These are phyloP conservation scores for Pleurotus tuber-regium DNA, from an alignment of 768 basidiomycete species.

Conservation along the genomic window DNA sequence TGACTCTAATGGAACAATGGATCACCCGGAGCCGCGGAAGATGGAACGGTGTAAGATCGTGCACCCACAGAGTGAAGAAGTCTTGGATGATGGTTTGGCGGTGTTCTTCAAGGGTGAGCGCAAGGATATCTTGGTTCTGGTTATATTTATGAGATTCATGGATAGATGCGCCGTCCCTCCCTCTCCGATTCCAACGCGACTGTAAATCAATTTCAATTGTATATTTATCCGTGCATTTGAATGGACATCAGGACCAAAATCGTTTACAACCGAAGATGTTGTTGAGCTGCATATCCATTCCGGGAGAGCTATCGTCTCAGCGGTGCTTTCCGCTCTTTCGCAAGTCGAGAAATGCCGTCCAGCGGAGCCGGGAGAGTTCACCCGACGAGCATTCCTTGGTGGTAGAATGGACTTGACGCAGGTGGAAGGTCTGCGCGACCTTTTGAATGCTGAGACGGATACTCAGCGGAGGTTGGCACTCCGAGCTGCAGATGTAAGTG, in stretches of 20 bases:
- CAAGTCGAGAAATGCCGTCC: slow-evolving; percentile 64
- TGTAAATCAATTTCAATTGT: no score
- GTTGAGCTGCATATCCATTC: slow-evolving; percentile 88
- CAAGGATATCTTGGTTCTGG: background rate
- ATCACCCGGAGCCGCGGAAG: slow-evolving; percentile 55
- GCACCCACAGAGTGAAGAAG: slow-evolving; percentile 55
- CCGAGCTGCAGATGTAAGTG: slow-evolving; percentile 61
- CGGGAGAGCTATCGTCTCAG: slow-evolving; percentile 73
- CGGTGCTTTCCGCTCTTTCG: slow-evolving; percentile 64
- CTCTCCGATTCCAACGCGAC: slow-evolving; percentile 3
- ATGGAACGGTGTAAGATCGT: slow-evolving; percentile 70
- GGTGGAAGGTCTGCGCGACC: slow-evolving; percentile 83
- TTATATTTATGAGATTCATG: slow-evolving; percentile 1
- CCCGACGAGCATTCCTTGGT: slow-evolving; percentile 75
- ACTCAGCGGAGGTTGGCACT: slow-evolving; percentile 74
- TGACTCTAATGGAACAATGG: slow-evolving; percentile 13
- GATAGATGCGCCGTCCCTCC: background rate
- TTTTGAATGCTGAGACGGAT: slow-evolving; percentile 89
- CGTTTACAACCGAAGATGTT: slow-evolving; percentile 82
- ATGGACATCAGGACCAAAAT: slow-evolving; percentile 69
- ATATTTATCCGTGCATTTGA: no score
- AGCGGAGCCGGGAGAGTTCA: slow-evolving; percentile 88
- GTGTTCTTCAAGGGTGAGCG: slow-evolving; percentile 78
- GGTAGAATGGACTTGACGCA: slow-evolving; percentile 86
- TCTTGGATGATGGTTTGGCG: slow-evolving; percentile 77